Evolutionary conservation across 225 moss, liverwort and hornwort species (phyloP).

Genomic region (Sphagnum contortum): DNA sequence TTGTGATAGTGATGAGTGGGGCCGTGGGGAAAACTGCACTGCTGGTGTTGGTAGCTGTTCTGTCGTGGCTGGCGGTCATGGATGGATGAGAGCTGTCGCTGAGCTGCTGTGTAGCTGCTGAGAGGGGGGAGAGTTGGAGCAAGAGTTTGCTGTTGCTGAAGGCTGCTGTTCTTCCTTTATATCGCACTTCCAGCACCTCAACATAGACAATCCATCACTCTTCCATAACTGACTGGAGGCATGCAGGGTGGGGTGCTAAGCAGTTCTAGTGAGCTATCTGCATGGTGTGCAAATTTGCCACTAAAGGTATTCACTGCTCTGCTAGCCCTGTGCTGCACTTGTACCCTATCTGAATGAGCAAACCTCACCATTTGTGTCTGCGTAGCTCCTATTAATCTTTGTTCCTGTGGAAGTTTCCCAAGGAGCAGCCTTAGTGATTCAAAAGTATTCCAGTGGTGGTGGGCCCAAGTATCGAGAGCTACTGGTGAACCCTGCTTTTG

Average conservation of each 20-base stretch:
- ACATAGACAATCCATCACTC: conserved; percentile 19
- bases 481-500: no score
- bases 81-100: conserved; percentile 27
- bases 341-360: conserved; percentile 14
- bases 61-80: conserved; percentile 68
- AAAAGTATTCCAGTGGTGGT: no score
- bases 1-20: conserved; percentile 99
- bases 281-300: conserved; percentile 22
- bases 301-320: conserved; percentile 23
- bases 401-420: no score
- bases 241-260: conserved; percentile 24
- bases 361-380: no score
- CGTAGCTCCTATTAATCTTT: no score
- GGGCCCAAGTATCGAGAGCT: no score
- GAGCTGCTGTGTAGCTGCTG: conserved; percentile 44
- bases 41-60: conserved; percentile 94
- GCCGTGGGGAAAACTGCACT: conserved; percentile 87
- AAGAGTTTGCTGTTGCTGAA: conserved; percentile 33
- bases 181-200: conserved; percentile 23
- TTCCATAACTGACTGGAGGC: conserved; percentile 22
- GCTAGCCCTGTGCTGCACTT: conserved; percentile 8
- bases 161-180: conserved; percentile 36
- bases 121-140: conserved; percentile 31
- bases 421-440: no score
- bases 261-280: conserved; percentile 18